These are phyloP conservation scores for Madurella fahalii DNA, from an alignment of 2,329 filamentous ascomycete genomes.

Conservation along the genomic window DNA sequence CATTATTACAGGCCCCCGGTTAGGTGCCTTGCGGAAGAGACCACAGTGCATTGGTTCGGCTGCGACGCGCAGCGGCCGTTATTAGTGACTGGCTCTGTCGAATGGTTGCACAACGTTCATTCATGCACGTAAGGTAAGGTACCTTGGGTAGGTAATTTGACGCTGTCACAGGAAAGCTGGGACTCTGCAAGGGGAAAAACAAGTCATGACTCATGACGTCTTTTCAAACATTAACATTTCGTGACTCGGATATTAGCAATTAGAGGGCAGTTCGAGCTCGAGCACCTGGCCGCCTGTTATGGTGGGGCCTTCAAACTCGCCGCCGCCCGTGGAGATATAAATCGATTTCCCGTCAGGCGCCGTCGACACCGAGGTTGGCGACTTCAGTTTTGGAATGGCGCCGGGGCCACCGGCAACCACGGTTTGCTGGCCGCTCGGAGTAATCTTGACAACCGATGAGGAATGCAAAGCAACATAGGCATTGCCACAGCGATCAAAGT, in stretches of 20 bases:
- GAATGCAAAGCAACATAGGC: slow-evolving; percentile 1
- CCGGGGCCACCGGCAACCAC: not conserved
- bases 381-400: not conserved
- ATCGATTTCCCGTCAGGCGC: not conserved
- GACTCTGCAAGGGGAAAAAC: too few relatives aligned
- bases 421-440: not conserved
- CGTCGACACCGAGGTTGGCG: slow-evolving; percentile 18
- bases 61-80: too few relatives aligned
- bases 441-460: not conserved
- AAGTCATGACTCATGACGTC: too few relatives aligned
- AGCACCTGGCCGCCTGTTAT: not conserved
- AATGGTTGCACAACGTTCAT: too few relatives aligned
- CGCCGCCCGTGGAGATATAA: not conserved
- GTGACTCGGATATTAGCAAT: not conserved
- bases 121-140: too few relatives aligned
- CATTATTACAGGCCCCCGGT: too few relatives aligned
- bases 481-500: not conserved
- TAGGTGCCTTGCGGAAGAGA: too few relatives aligned
- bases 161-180: too few relatives aligned
- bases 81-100: too few relatives aligned
- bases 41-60: too few relatives aligned
- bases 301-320: not conserved
- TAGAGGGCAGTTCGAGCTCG: not conserved
- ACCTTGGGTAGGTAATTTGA: too few relatives aligned
- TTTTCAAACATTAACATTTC: not conserved